Base-by-base conservation (phyloP, 305 asterid genomes). In the Lippia alba region DNA sequence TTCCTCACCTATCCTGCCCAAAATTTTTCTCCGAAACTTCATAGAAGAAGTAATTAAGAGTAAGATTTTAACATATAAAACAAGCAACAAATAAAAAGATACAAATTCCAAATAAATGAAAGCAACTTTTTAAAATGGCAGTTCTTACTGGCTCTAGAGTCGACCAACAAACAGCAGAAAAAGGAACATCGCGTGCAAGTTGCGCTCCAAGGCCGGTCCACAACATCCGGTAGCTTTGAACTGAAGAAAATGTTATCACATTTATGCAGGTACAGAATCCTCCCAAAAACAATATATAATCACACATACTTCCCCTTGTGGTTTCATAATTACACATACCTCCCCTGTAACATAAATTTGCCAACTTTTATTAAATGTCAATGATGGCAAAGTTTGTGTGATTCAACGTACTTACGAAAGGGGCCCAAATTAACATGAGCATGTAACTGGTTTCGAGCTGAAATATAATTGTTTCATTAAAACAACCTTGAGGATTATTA, bases 121-220 rank as follows among this genome's bases (percentile, higher is more conserved):
- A 49, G 24, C 34, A 30, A 56, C 30, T 36, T n/a, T n/a, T 12
- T n/a, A 72, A 10, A 69, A 59, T 20, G 46, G 57, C 5, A 15
- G 67, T 18, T 41, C 90, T 82, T 80, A 94, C 99, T 56, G 96
- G 97, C 84, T 94, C 99, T 56, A 94, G 90, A 67, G 92, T 67
- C 64, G 97, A 82, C 99, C 99, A 94, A 78, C 99, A 91, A 60
- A 94, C 85, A 18, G 97, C 99, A 76, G 99, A 89, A 80, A 91
- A 91, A 34, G 99, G 99, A 66, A 94, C 97, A 76, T 94, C 99
- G 19, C 97, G 97, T 20, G 92, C 92, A 65, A 94, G 95, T 76
- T 94, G 99, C 50, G 92, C 96, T 66, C 99, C 96, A 18, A 94
- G 90, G 65, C 99, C 97, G 60, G 94, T 86, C 97, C 97, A 89